Evolutionary conservation across 768 basidiomycete species (phyloP).

Genomic region (Termitomyces sp.): DNA sequence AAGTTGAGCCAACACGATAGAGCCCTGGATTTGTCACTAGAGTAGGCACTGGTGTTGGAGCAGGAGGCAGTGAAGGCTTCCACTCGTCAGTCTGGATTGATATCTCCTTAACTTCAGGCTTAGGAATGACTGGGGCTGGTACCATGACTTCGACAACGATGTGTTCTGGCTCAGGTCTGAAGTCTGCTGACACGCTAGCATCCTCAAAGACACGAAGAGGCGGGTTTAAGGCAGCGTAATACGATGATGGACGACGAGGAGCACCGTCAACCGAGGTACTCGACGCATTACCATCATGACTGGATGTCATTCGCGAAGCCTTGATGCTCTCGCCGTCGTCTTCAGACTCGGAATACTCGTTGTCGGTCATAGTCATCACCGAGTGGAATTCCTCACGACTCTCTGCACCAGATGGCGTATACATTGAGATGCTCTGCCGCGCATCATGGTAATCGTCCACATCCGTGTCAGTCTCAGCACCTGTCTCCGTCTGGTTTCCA

Average conservation of each 20-base stretch:
- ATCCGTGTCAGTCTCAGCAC: conserved; percentile 66
- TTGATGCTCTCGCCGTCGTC: conserved; percentile 73
- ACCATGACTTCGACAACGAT: conserved; percentile 20
- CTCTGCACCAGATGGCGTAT: conserved; percentile 48
- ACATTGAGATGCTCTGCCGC: conserved; percentile 59
- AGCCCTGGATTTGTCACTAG: conserved; percentile 32
- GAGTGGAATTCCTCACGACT: conserved; percentile 77
- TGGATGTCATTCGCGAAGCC: conserved; percentile 43
- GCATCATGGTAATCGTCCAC: conserved; percentile 78
- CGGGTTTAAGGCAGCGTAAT: conserved; percentile 21
- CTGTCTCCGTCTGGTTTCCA: conserved; percentile 61
- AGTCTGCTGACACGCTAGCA: conserved; percentile 33
- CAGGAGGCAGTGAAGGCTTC: conserved; percentile 40
- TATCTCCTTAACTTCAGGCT: conserved; percentile 67
- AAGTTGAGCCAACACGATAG: conserved; percentile 48
- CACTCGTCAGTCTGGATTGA: conserved; percentile 79
- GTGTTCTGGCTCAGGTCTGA: conserved; percentile 32
- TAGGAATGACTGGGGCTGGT: conserved; percentile 36
- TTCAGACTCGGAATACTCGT: conserved; percentile 54
- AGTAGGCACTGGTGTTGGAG: conserved; percentile 26
- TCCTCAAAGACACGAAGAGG: conserved; percentile 48
- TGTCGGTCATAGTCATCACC: conserved; percentile 65
- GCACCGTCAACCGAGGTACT: conserved; percentile 21
- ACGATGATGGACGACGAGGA: conserved; percentile 28
- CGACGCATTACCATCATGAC: conserved; percentile 23